Percentiles rank a stretch among this genome's conserved stretches.
These are phyloP conservation scores for Coemansia sp. DNA, from an alignment of 192 early-diverging fungal genomes.

Conservation along the genomic window DNA sequence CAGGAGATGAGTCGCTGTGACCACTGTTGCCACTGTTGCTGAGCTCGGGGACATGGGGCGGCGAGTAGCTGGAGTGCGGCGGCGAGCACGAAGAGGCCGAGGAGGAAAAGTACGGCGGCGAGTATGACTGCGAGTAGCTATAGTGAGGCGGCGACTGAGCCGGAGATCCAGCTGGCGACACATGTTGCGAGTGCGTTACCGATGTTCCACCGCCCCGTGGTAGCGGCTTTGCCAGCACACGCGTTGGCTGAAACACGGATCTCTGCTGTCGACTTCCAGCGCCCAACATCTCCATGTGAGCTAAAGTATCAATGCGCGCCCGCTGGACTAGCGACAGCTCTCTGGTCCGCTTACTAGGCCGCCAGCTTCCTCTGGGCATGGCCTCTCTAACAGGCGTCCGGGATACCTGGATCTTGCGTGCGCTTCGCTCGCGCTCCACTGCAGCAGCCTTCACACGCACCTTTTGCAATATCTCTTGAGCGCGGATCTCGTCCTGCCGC, in stretches of 20 bases:
- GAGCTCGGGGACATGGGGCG: conserved; percentile 47
- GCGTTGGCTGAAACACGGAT: neutral
- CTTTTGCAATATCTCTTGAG: conserved; percentile 35
- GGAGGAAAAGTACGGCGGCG: conserved; percentile 31
- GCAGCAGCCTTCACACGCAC: conserved; percentile 33
- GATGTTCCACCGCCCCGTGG: neutral
- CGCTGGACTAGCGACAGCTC: conserved; percentile 33
- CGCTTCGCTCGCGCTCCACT: conserved; percentile 26
- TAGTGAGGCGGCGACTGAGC: conserved; percentile 30
- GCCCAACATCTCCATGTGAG: conserved; percentile 37
- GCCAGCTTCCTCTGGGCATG: neutral
- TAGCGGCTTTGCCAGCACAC: neutral
- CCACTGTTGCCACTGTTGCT: neutral
- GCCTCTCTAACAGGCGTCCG: neutral
- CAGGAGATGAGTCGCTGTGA: conserved; percentile 12
- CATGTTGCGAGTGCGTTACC: neutral
- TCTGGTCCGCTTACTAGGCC: neutral
- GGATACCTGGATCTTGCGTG: conserved; percentile 31
- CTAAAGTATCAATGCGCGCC: conserved; percentile 33
- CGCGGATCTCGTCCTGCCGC: conserved; percentile 31
- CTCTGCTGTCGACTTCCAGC: neutral
- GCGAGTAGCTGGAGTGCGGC: conserved; percentile 43
- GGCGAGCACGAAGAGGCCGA: conserved; percentile 33
- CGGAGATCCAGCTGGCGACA: conserved; percentile 32
- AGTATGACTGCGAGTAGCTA: conserved; percentile 11